Percentiles rank a stretch among this genome's conserved stretches.
Conservation (phyloP, 2,329 filamentous ascomycete species). For the Alternaria panax region DNA sequence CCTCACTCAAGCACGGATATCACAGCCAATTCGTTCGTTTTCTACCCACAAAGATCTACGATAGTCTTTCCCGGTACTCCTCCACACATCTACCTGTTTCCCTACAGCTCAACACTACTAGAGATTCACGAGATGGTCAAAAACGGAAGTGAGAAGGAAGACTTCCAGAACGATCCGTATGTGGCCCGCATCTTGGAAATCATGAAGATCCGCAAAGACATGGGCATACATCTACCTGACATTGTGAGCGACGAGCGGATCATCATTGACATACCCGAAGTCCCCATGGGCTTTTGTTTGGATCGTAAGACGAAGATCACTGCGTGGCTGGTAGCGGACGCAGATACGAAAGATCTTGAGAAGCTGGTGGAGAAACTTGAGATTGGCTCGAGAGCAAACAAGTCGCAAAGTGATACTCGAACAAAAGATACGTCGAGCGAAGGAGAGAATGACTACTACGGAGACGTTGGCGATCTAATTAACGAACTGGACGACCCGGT, state of each 20-base stretch:
- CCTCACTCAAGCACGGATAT: no score
- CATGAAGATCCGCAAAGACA: constrained; percentile 16
- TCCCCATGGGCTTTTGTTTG: not conserved
- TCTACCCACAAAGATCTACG: not conserved
- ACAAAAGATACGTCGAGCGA: not conserved
- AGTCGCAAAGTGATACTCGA: not conserved
- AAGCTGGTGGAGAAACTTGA: not conserved
- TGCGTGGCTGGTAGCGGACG: constrained; percentile 12
- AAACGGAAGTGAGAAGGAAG: not conserved
- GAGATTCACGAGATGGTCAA: constrained; percentile 19
- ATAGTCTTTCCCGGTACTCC: not conserved
- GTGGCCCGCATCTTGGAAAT: constrained; percentile 18
- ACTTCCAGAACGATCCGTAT: constrained; percentile 1
- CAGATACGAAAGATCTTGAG: not conserved
- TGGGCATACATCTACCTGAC: constrained; percentile 20
- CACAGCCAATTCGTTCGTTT: not conserved
- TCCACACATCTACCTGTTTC: constrained; percentile 23
- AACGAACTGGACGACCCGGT: not conserved
- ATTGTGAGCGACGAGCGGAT: constrained; percentile 9
- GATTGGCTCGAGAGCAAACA: not conserved
- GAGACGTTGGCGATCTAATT: not conserved
- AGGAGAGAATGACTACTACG: not conserved
- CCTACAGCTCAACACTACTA: constrained; percentile 16
- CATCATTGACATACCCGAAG: constrained; percentile 14
- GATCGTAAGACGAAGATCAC: not conserved